These are phyloP conservation scores for Hortaea werneckii DNA, from an alignment of 2,329 filamentous ascomycete species.

Conservation along the genomic window DNA sequence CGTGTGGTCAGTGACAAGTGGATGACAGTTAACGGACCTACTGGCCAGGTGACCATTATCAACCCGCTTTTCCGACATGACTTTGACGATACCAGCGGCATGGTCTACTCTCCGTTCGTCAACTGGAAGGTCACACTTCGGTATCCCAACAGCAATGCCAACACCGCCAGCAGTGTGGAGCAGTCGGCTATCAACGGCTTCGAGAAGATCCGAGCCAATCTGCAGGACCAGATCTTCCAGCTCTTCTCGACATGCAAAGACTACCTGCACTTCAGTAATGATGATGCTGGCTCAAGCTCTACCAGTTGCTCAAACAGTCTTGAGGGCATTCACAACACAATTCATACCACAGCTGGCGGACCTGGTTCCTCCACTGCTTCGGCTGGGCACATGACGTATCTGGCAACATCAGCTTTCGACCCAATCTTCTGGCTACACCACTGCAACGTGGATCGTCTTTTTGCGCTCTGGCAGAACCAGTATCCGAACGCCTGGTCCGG, in stretches of 20 bases:
- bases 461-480: constrained; percentile 24
- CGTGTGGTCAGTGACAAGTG: constrained; percentile 11
- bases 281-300: constrained; percentile 14
- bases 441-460: constrained; percentile 24
- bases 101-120: constrained; percentile 21
- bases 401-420: constrained; percentile 21
- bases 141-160: constrained; percentile 19
- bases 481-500: constrained; percentile 18
- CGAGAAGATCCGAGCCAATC: constrained; percentile 17
- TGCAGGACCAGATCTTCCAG: constrained; percentile 25
- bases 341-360: constrained; percentile 23
- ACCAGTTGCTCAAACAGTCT: constrained; percentile 23
- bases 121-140: constrained; percentile 21
- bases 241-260: constrained; percentile 23
- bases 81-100: constrained; percentile 12
- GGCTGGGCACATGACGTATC: constrained; percentile 23
- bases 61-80: constrained; percentile 20
- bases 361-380: constrained; percentile 7
- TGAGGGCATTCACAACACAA: constrained; percentile 27
- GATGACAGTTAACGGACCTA: constrained; percentile 18
- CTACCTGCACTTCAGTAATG: constrained; percentile 23
- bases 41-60: constrained; percentile 15
- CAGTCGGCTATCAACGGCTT: constrained; percentile 12
- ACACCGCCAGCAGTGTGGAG: constrained; percentile 12
- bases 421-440: constrained; percentile 28